Conservation (phyloP, 495 filamentous ascomycete genomes). For the Chaetomidium leptoderma region DNA sequence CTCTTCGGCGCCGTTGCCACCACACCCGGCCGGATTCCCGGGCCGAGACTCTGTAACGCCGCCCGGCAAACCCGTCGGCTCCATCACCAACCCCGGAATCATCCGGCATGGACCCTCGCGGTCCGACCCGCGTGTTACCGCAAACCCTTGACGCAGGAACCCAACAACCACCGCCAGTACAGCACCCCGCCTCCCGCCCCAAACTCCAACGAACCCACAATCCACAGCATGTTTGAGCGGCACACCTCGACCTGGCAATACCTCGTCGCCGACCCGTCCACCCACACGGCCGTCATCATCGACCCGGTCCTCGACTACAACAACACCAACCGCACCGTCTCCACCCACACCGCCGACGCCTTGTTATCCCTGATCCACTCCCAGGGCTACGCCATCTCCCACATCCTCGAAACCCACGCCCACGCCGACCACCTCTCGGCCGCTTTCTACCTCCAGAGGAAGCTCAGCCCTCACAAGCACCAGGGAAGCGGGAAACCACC, state of each 20-base stretch:
- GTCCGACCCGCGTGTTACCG: no score
- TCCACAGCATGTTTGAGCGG: constrained; percentile 33
- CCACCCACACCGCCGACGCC: constrained; percentile 46
- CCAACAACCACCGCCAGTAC: neutral
- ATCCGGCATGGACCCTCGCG: no score
- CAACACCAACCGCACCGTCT: constrained; percentile 40
- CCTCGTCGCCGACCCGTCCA: constrained; percentile 49
- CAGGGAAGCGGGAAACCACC: constrained; percentile 29
- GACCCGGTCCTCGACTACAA: constrained; percentile 59
- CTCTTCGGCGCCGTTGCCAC: neutral
- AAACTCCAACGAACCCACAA: constrained; percentile 16
- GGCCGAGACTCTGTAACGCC: neutral
- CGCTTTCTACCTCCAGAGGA: constrained; percentile 48
- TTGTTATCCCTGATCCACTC: constrained; percentile 39
- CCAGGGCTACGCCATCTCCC: constrained; percentile 43
- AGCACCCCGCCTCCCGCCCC: neutral
- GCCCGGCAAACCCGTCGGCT: neutral
- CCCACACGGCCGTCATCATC: constrained; percentile 49
- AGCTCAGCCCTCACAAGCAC: no score
- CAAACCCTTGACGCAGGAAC: no score
- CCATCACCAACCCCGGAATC: neutral
- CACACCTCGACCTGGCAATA: constrained; percentile 55
- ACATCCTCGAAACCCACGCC: constrained; percentile 58
- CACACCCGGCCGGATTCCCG: neutral
- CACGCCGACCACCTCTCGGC: constrained; percentile 61